Percentiles rank a stretch among this genome's conserved stretches.
Conservation (phyloP, 1,284 basidiomycete genomes). For the Pseudozyma tsukubaensis region DNA sequence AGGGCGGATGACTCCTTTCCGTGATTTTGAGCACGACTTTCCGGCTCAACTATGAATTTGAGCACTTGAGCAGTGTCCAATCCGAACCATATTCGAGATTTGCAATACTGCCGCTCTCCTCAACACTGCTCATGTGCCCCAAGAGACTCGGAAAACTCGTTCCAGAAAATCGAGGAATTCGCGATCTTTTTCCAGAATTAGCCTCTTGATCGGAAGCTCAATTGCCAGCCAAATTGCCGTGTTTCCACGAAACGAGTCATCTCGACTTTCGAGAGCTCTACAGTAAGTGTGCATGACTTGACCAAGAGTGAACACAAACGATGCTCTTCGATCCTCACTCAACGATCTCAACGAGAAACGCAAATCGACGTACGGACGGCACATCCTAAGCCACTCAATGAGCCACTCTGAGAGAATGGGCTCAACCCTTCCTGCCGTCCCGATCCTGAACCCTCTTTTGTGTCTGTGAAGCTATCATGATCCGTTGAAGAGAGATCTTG, state of each 20-base stretch:
- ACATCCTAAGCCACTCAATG: no score
- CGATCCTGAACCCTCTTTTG: no score
- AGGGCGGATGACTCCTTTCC: conserved; percentile 40
- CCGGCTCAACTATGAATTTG: background rate
- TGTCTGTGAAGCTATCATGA: no score
- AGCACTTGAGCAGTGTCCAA: background rate
- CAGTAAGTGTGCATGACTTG: background rate
- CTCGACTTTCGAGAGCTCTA: background rate
- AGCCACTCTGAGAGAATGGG: no score
- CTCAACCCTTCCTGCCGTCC: no score
- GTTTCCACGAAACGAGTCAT: conserved; percentile 12
- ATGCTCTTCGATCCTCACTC: conserved; percentile 2
- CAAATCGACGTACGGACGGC: no score
- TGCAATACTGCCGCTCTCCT: no score
- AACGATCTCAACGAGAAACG: background rate
- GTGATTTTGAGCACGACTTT: conserved; percentile 1
- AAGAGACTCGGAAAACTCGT: background rate
- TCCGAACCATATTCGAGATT: no score
- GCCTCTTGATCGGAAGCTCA: no score
- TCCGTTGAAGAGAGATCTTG: no score
- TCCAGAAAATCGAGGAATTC: conserved; percentile 23
- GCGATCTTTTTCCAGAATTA: conserved; percentile 12
- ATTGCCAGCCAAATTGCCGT: background rate
- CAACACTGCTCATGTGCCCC: no score
- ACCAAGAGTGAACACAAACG: background rate